Conservation (phyloP, 768 basidiomycete genomes). For the Tulasnella sp. region DNA sequence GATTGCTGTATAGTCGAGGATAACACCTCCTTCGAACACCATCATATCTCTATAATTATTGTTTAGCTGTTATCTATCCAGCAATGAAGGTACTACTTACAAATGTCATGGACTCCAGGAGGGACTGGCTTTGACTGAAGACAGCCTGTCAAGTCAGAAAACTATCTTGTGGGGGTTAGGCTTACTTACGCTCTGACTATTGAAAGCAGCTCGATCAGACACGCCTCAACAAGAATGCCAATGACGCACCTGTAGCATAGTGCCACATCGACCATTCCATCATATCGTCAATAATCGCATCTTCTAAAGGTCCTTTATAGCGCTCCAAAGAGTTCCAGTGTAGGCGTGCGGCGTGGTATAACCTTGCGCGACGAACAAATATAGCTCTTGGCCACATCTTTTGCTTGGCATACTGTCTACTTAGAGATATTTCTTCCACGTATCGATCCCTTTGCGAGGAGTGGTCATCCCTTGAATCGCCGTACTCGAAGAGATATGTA, state of each 20-base stretch:
- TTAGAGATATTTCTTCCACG: slow-evolving; percentile 50
- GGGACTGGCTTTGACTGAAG: slow-evolving; percentile 36
- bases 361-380: slow-evolving; percentile 53
- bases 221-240: background rate
- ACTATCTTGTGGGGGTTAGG: too few species aligned
- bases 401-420: slow-evolving; percentile 36
- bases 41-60: slow-evolving; percentile 50
- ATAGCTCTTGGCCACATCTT: slow-evolving; percentile 62
- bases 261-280: slow-evolving; percentile 64
- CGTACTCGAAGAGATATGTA: slow-evolving; percentile 60
- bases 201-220: background rate
- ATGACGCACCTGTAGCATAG: slow-evolving; percentile 29
- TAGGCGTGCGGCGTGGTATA: slow-evolving; percentile 62
- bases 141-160: slow-evolving; percentile 13
- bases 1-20: slow-evolving; percentile 42
- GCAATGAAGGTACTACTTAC: slow-evolving; percentile 26
- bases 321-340: slow-evolving; percentile 70
- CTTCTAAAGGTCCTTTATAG: slow-evolving; percentile 57
- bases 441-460: slow-evolving; percentile 56
- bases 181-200: slow-evolving; percentile 25
- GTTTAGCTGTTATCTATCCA: too few species aligned
- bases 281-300: slow-evolving; percentile 50
- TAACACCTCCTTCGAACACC: slow-evolving; percentile 52
- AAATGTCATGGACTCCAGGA: slow-evolving; percentile 38
- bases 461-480: slow-evolving; percentile 43